Conservation (phyloP, 2,329 filamentous ascomycete genomes). For the Cladobotryum mycophilum region DNA sequence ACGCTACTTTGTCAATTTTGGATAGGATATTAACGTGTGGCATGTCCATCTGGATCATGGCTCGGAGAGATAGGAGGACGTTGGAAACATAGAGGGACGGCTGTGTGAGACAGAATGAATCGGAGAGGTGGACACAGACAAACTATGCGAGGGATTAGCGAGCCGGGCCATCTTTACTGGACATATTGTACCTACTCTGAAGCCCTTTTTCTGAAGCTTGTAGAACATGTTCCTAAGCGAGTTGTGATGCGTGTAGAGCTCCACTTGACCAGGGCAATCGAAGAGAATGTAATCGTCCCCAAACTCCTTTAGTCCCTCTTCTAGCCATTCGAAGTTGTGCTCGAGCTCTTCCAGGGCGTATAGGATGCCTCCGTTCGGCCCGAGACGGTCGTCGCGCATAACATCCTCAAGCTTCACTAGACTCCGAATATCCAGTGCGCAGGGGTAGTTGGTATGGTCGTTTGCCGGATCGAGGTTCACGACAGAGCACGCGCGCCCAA, state of each 20-base stretch:
- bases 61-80: constrained; percentile 82
- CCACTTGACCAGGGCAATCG: constrained; percentile 94
- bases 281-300: constrained; percentile 91
- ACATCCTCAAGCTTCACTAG: constrained; percentile 89
- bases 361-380: constrained; percentile 85
- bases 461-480: constrained; percentile 98
- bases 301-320: constrained; percentile 70
- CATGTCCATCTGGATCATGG: constrained; percentile 97
- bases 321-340: constrained; percentile 88
- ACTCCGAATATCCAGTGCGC: constrained; percentile 82
- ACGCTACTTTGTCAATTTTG: constrained; percentile 90
- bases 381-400: constrained; percentile 84
- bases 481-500: constrained; percentile 88
- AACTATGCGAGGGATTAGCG: constrained; percentile 50
- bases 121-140: constrained; percentile 86
- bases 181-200: constrained; percentile 59
- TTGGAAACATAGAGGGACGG: constrained; percentile 95
- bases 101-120: constrained; percentile 87
- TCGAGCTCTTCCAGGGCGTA: constrained; percentile 96
- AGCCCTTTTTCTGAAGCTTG: constrained; percentile 81
- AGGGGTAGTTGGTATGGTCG: constrained; percentile 82
- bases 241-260: constrained; percentile 92
- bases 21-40: constrained; percentile 93
- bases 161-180: not conserved
- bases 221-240: constrained; percentile 90